Conservation (phyloP, 257 asterid species). For the Fraxinus pennsylvanica region DNA sequence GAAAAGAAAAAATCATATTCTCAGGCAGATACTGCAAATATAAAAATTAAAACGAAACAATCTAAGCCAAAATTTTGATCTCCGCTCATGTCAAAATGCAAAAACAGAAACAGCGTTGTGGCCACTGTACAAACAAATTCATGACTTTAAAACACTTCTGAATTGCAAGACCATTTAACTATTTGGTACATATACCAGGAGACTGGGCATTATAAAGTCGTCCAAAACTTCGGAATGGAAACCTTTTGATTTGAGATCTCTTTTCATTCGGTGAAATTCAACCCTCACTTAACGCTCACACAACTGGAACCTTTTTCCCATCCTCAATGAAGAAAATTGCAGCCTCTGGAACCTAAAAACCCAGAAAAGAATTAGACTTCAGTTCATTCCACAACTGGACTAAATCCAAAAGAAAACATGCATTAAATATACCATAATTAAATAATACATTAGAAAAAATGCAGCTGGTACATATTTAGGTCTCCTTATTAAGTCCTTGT, state of each 20-base stretch:
- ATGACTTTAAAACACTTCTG: not conserved
- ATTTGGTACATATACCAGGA: not conserved
- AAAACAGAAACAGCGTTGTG: not conserved
- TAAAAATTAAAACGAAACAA: not conserved
- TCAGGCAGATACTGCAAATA: too few species aligned
- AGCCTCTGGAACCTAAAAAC: conserved; percentile 71
- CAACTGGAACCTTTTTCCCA: conserved; percentile 90
- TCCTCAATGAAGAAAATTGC: conserved; percentile 89
- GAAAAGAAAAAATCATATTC: too few species aligned
- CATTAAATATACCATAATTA: too few species aligned
- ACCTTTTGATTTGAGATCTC: conserved; percentile 4
- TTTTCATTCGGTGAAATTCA: conserved; percentile 12
- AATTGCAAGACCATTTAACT: not conserved
- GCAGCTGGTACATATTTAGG: too few species aligned
- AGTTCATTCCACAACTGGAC: too few species aligned
- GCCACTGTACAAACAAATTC: not conserved
- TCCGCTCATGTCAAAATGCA: not conserved
- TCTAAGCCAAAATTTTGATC: not conserved
- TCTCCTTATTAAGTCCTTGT: too few species aligned
- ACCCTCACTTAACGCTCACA: conserved; percentile 30
- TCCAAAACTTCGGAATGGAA: not conserved
- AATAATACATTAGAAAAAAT: too few species aligned
- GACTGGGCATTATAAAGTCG: not conserved
- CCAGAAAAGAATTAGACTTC: not conserved
- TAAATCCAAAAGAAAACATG: too few species aligned